Evolutionary conservation across 139 green algal genomes (phyloP), one percentile per base, ranked within the genome.

Genomic region (Helicosporidium sp.): DNA sequence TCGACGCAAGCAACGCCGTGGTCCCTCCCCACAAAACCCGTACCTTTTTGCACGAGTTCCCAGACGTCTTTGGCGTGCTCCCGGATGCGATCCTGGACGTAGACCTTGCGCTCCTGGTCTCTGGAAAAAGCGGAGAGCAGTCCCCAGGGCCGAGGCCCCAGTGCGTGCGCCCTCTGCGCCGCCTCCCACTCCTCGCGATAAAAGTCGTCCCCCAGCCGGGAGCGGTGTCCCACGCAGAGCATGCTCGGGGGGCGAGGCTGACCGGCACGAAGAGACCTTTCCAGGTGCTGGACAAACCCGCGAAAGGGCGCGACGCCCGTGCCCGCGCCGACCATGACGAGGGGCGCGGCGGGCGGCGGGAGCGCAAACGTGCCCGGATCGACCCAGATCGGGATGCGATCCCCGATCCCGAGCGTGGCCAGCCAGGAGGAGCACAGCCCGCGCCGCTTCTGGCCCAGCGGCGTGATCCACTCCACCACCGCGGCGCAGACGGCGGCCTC

Each of bases 151-250:
- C 35, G 20, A 0, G 35, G 22, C 4, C 54, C 45, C 55, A 89
- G 66, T 26, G 79, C 66, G 1, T 64, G 65, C 7, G 27, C 33
- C 27, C 18, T 16, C 46, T 51, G 27, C 40, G 77, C 48, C 36
- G 55, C 39, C 47, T 73, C 40, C 76, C 74, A 92, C 48, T 94
- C 61, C 18, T 66, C 35, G 17, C 34, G 19, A 46, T 88, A 95
- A 42, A 87, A 86, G 44, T 70, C 91, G 58, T 96, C 87, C 0
- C 40, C 55, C 1, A 22, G 7, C 13, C 54, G 27, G 36, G 60
- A 64, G 25, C 87, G 65, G 70, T 84, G 94, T 22, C 87, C 87
- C 49, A 95, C 91, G 42, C 89, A 78, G 35, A 96, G 69, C 18
- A 58, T 43, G 55, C 64, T 74, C 5, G 69, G 65, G 6, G 63